A percentile compares a stretch with the other conserved stretches of the same genome.
These are phyloP conservation scores for Phellopilus nigrolimitatus DNA, from an alignment of 1,284 basidiomycete genomes.

Conservation along the genomic window DNA sequence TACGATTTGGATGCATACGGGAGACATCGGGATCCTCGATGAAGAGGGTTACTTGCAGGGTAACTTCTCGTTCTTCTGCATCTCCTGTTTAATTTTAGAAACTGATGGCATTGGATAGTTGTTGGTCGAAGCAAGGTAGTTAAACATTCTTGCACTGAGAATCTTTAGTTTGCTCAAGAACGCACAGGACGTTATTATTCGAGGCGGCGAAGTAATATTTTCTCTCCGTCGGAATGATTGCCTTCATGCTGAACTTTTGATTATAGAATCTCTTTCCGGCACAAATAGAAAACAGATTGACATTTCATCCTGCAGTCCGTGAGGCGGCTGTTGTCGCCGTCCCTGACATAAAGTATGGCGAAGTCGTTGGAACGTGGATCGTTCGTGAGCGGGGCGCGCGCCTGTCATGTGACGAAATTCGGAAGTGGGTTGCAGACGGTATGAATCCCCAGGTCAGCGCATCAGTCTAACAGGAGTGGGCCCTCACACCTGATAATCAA, in stretches of 20 bases:
- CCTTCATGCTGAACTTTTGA: neutral
- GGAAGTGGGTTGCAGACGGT: conserved; percentile 43
- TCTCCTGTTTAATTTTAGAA: conserved; percentile 1
- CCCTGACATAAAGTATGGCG: conserved; percentile 65
- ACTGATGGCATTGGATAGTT: conserved; percentile 38
- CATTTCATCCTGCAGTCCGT: conserved; percentile 54
- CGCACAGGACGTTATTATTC: conserved; percentile 82
- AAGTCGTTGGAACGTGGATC: conserved; percentile 78
- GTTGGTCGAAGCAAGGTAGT: conserved; percentile 77
- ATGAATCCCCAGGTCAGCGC: conserved; percentile 72
- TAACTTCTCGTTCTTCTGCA: conserved; percentile 31
- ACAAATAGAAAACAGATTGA: conserved; percentile 77
- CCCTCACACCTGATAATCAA: neutral
- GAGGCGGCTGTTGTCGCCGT: conserved; percentile 77
- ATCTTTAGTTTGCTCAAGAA: conserved; percentile 2
- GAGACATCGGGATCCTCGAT: conserved; percentile 80
- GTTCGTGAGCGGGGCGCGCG: conserved; percentile 39
- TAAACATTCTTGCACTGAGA: too few species aligned
- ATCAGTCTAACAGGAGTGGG: neutral
- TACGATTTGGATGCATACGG: conserved; percentile 79
- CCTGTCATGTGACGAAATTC: conserved; percentile 48
- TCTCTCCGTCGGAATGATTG: too few species aligned
- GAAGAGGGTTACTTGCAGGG: conserved; percentile 76
- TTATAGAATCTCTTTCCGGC: conserved; percentile 78
- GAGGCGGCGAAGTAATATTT: conserved; percentile 72